phyloP scores from a whole-genome alignment of 2,329 filamentous ascomycete species.

The Arthrobotrys sphaeroides region DNA sequence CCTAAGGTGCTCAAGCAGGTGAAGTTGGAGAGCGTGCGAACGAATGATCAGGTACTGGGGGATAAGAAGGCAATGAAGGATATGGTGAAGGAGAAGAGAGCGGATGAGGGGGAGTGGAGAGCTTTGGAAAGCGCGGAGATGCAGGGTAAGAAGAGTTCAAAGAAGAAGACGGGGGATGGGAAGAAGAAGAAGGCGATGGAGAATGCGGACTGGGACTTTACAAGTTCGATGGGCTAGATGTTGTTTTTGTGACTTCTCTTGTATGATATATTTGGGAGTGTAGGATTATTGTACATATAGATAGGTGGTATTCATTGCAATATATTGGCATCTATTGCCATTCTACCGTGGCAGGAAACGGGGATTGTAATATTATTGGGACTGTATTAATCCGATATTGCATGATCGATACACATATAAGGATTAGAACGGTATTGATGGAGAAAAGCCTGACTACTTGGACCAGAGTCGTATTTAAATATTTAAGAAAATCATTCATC shows the following conservation, averaged over 20 bases:
- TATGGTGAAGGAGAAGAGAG: not conserved
- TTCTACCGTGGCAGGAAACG: no score
- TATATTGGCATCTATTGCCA: not conserved
- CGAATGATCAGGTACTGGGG: no score
- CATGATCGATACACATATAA: no score
- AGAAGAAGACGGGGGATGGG: not conserved
- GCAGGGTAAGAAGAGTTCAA: no score
- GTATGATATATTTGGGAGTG: slow-evolving; percentile 13
- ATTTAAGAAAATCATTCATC: no score
- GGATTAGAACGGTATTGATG: no score
- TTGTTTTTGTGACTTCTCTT: not conserved
- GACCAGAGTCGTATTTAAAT: no score
- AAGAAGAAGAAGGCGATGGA: not conserved
- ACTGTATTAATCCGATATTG: no score
- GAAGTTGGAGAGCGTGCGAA: not conserved
- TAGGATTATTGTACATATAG: slow-evolving; percentile 16
- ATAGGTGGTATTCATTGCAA: not conserved
- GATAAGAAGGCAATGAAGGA: not conserved
- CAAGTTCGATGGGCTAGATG: not conserved
- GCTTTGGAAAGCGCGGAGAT: not conserved
- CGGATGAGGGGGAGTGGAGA: no score
- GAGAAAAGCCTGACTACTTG: no score
- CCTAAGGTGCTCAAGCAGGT: slow-evolving; percentile 4
- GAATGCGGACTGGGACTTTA: no score
- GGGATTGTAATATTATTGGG: no score